Conservation (phyloP, 768 basidiomycete species). For the Termitomyces titanicus region DNA sequence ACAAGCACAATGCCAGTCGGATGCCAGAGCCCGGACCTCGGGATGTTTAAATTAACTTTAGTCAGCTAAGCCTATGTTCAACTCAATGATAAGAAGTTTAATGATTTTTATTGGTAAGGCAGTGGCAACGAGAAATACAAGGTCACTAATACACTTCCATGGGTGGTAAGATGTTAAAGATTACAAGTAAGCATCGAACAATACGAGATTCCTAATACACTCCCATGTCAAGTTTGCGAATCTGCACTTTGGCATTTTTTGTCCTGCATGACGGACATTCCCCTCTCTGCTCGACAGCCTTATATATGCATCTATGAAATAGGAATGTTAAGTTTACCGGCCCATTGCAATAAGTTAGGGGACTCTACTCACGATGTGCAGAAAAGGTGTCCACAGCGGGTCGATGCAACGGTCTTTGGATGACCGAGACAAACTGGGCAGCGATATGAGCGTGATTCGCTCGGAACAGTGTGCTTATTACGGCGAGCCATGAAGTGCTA, state of each 20-base stretch:
- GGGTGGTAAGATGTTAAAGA: too few relatives aligned
- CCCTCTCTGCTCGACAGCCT: conserved; percentile 2
- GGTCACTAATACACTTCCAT: not conserved
- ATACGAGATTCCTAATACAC: too few relatives aligned
- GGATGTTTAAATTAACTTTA: too few relatives aligned
- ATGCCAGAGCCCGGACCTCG: too few relatives aligned
- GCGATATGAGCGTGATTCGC: not conserved
- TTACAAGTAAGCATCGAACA: too few relatives aligned
- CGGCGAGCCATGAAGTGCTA: conserved; percentile 10
- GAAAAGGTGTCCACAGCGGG: too few relatives aligned
- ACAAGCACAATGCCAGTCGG: too few relatives aligned
- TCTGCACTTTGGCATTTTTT: not conserved
- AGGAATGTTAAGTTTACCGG: not conserved
- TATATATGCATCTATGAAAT: not conserved
- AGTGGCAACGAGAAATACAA: not conserved
- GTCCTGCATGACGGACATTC: conserved; percentile 8
- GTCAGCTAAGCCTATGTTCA: too few relatives aligned
- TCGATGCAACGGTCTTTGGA: not conserved
- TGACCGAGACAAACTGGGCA: conserved; percentile 1
- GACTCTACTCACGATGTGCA: too few relatives aligned
- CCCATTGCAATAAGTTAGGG: too few relatives aligned
- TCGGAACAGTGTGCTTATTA: conserved; percentile 4
- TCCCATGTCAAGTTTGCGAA: conserved; percentile 8
- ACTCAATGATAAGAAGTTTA: too few relatives aligned
- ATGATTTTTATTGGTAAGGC: not conserved